Evolutionary conservation across 306 rosid genomes (phyloP), one percentile per base, ranked within the genome.

Genomic region (Gastrolobium bilobum): DNA sequence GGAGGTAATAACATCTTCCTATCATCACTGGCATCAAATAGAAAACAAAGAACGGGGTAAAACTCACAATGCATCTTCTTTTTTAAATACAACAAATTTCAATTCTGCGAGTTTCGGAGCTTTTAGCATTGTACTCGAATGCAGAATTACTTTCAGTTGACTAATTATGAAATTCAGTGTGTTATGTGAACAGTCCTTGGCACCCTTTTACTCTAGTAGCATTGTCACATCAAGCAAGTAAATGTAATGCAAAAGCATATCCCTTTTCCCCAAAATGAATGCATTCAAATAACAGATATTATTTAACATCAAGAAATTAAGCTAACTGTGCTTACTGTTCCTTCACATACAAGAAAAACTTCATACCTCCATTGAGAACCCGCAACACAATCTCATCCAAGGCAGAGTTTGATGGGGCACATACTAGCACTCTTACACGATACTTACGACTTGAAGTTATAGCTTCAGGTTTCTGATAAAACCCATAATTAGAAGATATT

Each of bases 361-460:
- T 34, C 40, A 33, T 89, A 94, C 98, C 97, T 56, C 88, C 89
- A 82, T 84, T 88, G 56, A 87, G 83, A 85, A 94, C 95, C 43
- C 98, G 97, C 89, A 92, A 75, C 61, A 92, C 97, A 87, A 94
- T 94, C 88, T 94, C 98, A 80, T 94, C 98, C 3, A 94, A 91
- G 29, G 98, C 98, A 75, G 98, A 94, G 79, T 94, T 94, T 71
- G 97, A 94, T 67, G 97, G 97, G 63, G 98, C 98, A 6, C 97
- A 94, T 31, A 94, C 98, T 70, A 94, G 89, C 61, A 92, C 97
- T 48, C 93, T 87, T 57, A 94, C 94, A 46, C 93, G 97, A 82
- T 94, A 92, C 81, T 91, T 94, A 26, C 98, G 95, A 71, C 82
- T 89, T 39, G 98, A 92, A 62, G 91, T 91, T 79, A 89, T 87